Evolutionary conservation across 768 basidiomycete species (phyloP).

Genomic region (Lentinula boryana): DNA sequence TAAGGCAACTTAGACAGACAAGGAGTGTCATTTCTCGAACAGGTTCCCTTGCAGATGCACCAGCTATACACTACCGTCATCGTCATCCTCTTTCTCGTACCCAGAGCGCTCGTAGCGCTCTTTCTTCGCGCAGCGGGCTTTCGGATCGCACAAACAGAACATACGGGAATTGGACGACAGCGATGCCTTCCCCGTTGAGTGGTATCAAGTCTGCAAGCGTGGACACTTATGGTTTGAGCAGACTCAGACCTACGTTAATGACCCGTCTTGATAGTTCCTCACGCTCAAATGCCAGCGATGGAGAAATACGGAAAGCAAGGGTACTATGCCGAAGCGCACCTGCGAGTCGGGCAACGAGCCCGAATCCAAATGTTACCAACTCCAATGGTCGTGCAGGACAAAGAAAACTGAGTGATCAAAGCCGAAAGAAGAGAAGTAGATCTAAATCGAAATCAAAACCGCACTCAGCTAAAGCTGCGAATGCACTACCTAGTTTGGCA

Average conservation of each 20-base stretch:
- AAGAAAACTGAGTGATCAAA: not conserved
- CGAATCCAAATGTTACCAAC: not conserved
- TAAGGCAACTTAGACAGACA: not conserved
- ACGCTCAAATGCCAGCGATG: slow-evolving; percentile 6
- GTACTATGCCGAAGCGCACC: slow-evolving; percentile 47
- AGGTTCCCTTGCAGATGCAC: not conserved
- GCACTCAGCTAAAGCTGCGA: not conserved
- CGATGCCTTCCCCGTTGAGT: not conserved
- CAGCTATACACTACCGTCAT: not conserved
- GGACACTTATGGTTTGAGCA: not conserved
- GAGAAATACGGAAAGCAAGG: slow-evolving; percentile 27
- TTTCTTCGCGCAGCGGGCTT: slow-evolving; percentile 19
- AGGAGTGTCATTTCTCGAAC: slow-evolving; percentile 6
- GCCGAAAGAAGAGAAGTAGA: not conserved
- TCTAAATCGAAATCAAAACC: not conserved
- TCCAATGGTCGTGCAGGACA: not conserved
- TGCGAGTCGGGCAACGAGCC: slow-evolving; percentile 31
- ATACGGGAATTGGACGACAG: not conserved
- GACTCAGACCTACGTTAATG: not conserved
- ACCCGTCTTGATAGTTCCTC: slow-evolving; percentile 2
- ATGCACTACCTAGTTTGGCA: not conserved
- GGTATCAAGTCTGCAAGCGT: not conserved
- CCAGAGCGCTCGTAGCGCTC: slow-evolving; percentile 1
- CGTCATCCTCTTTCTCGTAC: not conserved
- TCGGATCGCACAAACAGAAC: slow-evolving; percentile 30